Conservation (phyloP, 495 filamentous ascomycete species). For the Hyaloscypha finlandica region DNA sequence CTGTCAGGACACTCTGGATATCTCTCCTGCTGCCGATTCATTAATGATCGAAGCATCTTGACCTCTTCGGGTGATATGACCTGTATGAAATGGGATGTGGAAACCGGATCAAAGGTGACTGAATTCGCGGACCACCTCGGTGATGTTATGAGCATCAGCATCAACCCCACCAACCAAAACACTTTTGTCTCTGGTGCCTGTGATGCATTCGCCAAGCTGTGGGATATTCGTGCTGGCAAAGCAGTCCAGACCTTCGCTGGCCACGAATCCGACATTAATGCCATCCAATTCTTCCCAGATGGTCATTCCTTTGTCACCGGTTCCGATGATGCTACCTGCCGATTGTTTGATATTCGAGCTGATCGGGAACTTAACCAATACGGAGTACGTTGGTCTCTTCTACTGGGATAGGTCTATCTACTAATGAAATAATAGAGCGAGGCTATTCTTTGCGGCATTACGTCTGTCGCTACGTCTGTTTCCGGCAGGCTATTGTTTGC, state of each 20-base stretch:
- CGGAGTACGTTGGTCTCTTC: slow-evolving; percentile 62
- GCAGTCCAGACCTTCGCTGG: slow-evolving; percentile 98
- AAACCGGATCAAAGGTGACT: slow-evolving; percentile 94
- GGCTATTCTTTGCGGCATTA: slow-evolving; percentile 96
- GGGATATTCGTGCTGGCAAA: slow-evolving; percentile 98
- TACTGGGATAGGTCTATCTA: slow-evolving; percentile 1
- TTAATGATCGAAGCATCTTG: slow-evolving; percentile 96
- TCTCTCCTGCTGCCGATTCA: slow-evolving; percentile 97
- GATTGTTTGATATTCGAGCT: slow-evolving; percentile 95
- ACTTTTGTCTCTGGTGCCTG: slow-evolving; percentile 98
- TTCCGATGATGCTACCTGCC: slow-evolving; percentile 96
- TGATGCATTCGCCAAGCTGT: slow-evolving; percentile 97
- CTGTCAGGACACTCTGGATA: slow-evolving; percentile 97
- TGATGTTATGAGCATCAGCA: slow-evolving; percentile 99
- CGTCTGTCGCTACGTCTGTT: slow-evolving; percentile 96
- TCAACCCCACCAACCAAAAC: slow-evolving; percentile 98
- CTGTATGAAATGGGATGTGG: slow-evolving; percentile 99
- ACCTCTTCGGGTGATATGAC: slow-evolving; percentile 99
- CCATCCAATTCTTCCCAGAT: slow-evolving; percentile 99
- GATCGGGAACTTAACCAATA: slow-evolving; percentile 96
- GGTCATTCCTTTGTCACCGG: slow-evolving; percentile 98
- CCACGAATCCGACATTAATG: slow-evolving; percentile 99
- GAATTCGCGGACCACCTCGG: slow-evolving; percentile 98
- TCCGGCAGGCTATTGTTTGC: slow-evolving; percentile 95
- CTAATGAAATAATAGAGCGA: slow-evolving; percentile 68